A percentile compares a stretch with the other conserved stretches of the same genome.
phyloP scores from a whole-genome alignment of 768 basidiomycete genomes.

The Hygrocybe coccinea region DNA sequence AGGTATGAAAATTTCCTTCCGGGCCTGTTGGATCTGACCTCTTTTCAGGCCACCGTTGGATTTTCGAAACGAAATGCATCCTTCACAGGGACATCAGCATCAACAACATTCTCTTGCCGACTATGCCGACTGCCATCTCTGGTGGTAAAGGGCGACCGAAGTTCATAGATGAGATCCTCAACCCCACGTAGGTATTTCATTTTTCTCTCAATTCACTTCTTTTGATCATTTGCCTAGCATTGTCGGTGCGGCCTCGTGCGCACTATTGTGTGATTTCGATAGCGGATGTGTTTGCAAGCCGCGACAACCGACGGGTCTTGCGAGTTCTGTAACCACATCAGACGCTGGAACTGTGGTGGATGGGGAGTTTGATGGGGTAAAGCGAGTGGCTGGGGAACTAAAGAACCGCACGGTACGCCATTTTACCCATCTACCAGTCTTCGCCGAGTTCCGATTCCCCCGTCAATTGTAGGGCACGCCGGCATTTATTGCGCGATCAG shows the following conservation, averaged over 20 bases:
- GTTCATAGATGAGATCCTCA: constrained; percentile 5
- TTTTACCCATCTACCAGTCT: too few relatives aligned
- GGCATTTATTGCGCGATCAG: constrained; percentile 9
- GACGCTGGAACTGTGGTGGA: neutral
- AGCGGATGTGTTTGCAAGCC: neutral
- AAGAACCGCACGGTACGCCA: neutral
- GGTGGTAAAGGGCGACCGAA: constrained; percentile 3
- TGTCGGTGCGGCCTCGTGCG: constrained; percentile 3
- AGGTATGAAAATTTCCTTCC: constrained; percentile 2
- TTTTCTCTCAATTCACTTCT: neutral
- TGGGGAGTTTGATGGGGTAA: neutral
- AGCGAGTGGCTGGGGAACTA: neutral
- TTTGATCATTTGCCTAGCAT: neutral
- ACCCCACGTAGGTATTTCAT: neutral
- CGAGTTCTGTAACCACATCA: too few relatives aligned
- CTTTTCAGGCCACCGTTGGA: constrained; percentile 8
- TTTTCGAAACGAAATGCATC: constrained; percentile 10
- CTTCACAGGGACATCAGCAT: constrained; percentile 26
- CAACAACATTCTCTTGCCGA: constrained; percentile 20
- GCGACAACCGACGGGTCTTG: too few relatives aligned
- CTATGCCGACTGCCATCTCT: neutral
- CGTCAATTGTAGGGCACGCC: constrained; percentile 13
- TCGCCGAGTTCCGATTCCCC: too few relatives aligned
- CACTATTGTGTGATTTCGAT: constrained; percentile 5
- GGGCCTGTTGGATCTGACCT: neutral